Conservation (phyloP, 1,284 basidiomycete species). For the Ceratobasidium papillatum region DNA sequence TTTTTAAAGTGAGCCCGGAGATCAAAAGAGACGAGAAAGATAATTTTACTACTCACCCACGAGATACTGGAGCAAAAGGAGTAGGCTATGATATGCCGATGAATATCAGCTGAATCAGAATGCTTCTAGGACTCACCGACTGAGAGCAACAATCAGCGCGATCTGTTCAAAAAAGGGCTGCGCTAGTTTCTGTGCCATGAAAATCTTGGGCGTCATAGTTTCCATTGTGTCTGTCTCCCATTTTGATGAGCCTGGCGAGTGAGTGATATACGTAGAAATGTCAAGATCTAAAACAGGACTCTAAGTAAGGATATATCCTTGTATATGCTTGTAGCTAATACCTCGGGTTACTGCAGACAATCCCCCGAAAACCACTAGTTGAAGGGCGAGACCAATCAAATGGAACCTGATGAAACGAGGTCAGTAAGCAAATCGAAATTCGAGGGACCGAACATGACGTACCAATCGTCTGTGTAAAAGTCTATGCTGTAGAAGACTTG, state of each 20-base stretch:
- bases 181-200: background rate
- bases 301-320: background rate
- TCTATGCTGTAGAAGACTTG: conserved; percentile 26
- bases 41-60: background rate
- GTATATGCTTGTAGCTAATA: background rate
- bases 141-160: conserved; percentile 8
- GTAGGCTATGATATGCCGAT: background rate
- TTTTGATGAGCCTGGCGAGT: conserved; percentile 2
- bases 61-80: conserved; percentile 3
- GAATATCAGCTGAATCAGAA: background rate
- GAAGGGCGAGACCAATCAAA: background rate
- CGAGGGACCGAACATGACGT: background rate
- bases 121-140: conserved; percentile 15
- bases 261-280: conserved; percentile 12
- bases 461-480: conserved; percentile 37
- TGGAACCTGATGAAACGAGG: conserved; percentile 7
- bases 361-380: conserved; percentile 15
- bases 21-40: background rate
- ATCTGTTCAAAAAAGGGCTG: background rate
- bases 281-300: conserved; percentile 4
- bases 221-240: background rate
- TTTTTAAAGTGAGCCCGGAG: background rate
- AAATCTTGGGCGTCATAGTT: background rate
- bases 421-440: background rate
- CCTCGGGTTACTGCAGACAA: conserved; percentile 13